Evolutionary conservation across 2,329 filamentous ascomycete species (phyloP), one percentile per base, ranked within the genome.

Genomic region (Cytospora paraplurivora): DNA sequence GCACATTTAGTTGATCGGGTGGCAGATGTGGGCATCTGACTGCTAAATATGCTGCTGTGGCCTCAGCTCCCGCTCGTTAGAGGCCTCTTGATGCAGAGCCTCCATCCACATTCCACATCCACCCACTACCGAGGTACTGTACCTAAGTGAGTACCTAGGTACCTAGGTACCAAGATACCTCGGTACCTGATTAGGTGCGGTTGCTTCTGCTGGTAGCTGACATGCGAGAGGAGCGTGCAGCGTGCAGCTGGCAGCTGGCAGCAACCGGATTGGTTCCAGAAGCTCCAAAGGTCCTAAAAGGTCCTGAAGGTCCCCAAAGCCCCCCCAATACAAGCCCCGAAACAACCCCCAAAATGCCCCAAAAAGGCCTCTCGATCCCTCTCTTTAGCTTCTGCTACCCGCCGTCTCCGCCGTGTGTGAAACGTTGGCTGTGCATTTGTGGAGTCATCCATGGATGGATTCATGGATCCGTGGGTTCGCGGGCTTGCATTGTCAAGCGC

Each of bases 321-420:
- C 17, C 15, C 47, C 37, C 55, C 21, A 47, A 27, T 47, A 27
- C 27, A 27, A 27, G 27, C 2, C 27, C 27, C 27, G 4, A 27
- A 27, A 27, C 27, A 4, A 27, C 27, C 27, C 35, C 35, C 35
- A 37, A 37, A 47, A 19, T 10, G 17, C n/a, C 38, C 41, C 41
- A 44, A 33, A 55, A 47, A 47, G 11, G 44, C 44, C 44, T 21
- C n/a, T n/a, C 19, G 17, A 47, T 21, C n/a, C n/a, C 44, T 19
- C 37, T 44, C 56, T 63, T 49, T 51, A 55, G 19, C 57, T 35
- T 57, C 58, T 53, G 62, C 53, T 58, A 62, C 54, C 63, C 54
- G 63, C 55, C 59, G 55, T 65, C 63, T 62, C 63, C 63, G 61
- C 63, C 61, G 60, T 57, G 60, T 35, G 63, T 65, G 60, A 62